Evolutionary conservation across 2,329 filamentous ascomycete species (phyloP).

Genomic region (Talaromyces funiculosus): DNA sequence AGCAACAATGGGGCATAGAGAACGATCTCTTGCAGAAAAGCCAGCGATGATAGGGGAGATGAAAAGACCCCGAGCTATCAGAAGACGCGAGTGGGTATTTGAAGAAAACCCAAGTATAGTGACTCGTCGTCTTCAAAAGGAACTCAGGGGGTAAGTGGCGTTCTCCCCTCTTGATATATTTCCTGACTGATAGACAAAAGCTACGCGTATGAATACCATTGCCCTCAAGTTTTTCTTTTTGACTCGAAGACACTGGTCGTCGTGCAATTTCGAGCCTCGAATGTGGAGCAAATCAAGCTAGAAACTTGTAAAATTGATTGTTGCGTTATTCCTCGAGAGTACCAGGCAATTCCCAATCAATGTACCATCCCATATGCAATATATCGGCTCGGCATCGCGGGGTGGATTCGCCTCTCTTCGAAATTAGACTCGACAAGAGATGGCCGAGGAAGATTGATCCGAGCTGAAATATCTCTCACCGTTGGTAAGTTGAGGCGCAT

Average conservation of each 20-base stretch:
- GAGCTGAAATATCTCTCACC: no score
- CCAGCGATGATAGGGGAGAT: neutral
- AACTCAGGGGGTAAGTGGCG: neutral
- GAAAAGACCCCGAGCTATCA: neutral
- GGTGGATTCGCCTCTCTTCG: no score
- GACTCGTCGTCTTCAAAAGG: neutral
- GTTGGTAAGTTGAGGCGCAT: no score
- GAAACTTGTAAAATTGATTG: neutral
- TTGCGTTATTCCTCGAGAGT: neutral
- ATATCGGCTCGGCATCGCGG: no score
- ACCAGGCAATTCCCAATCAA: no score
- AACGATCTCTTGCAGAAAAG: neutral
- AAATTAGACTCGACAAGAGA: no score
- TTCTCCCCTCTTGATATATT: neutral
- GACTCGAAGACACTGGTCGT: neutral
- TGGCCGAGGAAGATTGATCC: no score
- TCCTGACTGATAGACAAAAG: neutral
- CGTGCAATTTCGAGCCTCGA: neutral
- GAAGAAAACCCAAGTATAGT: neutral
- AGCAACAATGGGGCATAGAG: neutral
- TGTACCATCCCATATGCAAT: no score
- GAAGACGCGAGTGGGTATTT: neutral
- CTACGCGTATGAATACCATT: neutral
- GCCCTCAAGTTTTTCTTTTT: neutral
- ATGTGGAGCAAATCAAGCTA: neutral